Percentiles rank a stretch among this genome's conserved stretches.
Conservation (phyloP, 2,329 filamentous ascomycete species). For the Alternaria viburni region DNA sequence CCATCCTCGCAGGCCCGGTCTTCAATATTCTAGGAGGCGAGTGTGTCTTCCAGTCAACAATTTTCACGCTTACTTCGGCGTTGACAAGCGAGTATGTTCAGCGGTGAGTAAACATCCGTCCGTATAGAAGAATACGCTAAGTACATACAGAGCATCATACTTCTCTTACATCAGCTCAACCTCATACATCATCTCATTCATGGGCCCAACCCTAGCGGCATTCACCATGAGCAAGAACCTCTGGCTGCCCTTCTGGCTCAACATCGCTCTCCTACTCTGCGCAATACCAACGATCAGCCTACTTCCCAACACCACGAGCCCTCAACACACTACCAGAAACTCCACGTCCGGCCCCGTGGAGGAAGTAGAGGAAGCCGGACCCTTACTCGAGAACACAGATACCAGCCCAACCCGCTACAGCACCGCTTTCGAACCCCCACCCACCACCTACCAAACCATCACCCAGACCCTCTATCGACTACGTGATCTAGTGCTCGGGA, state of each 20-base stretch:
- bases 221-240: constrained; percentile 43
- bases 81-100: constrained; percentile 42
- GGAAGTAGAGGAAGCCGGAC: constrained; percentile 25
- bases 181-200: constrained; percentile 43
- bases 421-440: constrained; percentile 34
- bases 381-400: constrained; percentile 27
- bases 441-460: constrained; percentile 19
- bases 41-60: constrained; percentile 45
- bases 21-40: constrained; percentile 43
- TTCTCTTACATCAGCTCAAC: constrained; percentile 46
- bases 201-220: constrained; percentile 44
- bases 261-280: constrained; percentile 33
- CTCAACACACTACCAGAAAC: neutral
- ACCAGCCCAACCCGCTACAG: constrained; percentile 19
- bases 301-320: constrained; percentile 19
- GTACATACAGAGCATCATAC: constrained; percentile 35
- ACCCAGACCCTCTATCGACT: constrained; percentile 25
- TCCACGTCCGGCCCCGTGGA: neutral
- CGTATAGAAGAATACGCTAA: constrained; percentile 1
- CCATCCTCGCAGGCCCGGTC: constrained; percentile 41
- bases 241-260: constrained; percentile 47
- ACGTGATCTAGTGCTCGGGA: constrained; percentile 25
- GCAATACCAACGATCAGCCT: constrained; percentile 34
- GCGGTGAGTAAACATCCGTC: constrained; percentile 21
- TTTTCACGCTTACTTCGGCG: constrained; percentile 43